A percentile compares a stretch with the other conserved stretches of the same genome.
Evolutionary conservation across 257 asterid species (phyloP).

Genomic region (Paraleonurus japonicus): DNA sequence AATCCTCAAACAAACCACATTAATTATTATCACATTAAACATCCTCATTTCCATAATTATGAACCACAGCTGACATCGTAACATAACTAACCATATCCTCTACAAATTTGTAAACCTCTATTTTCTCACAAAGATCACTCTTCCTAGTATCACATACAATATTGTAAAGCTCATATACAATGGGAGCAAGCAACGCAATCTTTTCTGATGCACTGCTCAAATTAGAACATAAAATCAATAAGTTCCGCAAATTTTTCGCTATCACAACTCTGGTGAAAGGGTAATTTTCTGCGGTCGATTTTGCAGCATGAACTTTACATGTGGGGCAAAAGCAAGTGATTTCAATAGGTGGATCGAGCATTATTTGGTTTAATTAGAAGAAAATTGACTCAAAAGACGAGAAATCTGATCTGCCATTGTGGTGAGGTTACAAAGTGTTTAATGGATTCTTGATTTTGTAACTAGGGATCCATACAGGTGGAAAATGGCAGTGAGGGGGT

Average conservation of each 20-base stretch:
- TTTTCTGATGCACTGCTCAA: slow-evolving; percentile 52
- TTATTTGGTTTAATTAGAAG: slow-evolving; percentile 65
- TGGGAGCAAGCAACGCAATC: slow-evolving; percentile 75
- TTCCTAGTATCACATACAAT: slow-evolving; percentile 34
- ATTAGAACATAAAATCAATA: slow-evolving; percentile 54
- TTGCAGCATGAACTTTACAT: slow-evolving; percentile 54
- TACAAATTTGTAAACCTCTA: slow-evolving; percentile 49
- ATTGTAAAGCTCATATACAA: slow-evolving; percentile 53
- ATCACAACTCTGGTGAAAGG: slow-evolving; percentile 34
- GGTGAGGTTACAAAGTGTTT: slow-evolving; percentile 59
- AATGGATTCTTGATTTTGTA: slow-evolving; percentile 47
- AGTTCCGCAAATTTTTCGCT: slow-evolving; percentile 62
- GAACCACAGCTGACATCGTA: slow-evolving; percentile 41
- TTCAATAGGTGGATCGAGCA: slow-evolving; percentile 89
- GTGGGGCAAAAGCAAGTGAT: slow-evolving; percentile 87
- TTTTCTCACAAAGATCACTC: slow-evolving; percentile 32
- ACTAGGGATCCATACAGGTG: slow-evolving; percentile 38
- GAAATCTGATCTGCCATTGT: slow-evolving; percentile 62
- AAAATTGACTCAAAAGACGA: slow-evolving; percentile 69
- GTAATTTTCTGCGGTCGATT: slow-evolving; percentile 30
- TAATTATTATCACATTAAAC: slow-evolving; percentile 31
- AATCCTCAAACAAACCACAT: slow-evolving; percentile 63
- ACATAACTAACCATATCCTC: slow-evolving; percentile 48
- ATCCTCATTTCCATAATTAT: slow-evolving; percentile 36
- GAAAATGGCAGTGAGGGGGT: neutral